Conservation (phyloP, 2,329 filamentous ascomycete species). For the Curvularia sp. region DNA sequence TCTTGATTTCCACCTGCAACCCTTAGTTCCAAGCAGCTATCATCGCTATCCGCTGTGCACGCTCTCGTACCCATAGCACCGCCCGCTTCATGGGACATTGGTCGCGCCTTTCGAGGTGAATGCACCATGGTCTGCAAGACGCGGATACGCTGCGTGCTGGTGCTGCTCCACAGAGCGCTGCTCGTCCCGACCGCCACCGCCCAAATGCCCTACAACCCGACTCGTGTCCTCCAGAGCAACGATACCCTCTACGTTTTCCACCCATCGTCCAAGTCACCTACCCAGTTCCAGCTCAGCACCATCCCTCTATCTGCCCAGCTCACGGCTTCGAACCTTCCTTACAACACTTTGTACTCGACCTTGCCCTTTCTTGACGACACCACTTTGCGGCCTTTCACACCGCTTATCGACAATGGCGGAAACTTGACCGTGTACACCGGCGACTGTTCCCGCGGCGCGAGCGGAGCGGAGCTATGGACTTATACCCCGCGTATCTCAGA, state of each 20-base stretch:
- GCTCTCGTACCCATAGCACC: slow-evolving; percentile 6
- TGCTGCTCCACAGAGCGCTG: not conserved
- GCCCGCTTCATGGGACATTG: slow-evolving; percentile 28
- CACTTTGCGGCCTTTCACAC: slow-evolving; percentile 67
- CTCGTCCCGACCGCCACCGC: slow-evolving; percentile 30
- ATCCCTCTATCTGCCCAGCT: slow-evolving; percentile 70
- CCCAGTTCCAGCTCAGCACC: slow-evolving; percentile 64
- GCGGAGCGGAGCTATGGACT: slow-evolving; percentile 69
- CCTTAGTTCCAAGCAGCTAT: slow-evolving; percentile 18
- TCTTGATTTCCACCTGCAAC: slow-evolving; percentile 22
- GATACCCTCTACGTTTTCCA: slow-evolving; percentile 74
- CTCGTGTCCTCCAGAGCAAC: slow-evolving; percentile 69
- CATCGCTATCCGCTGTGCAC: slow-evolving; percentile 13
- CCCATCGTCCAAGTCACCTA: slow-evolving; percentile 57
- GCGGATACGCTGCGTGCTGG: slow-evolving; percentile 4
- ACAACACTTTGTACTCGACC: slow-evolving; percentile 60
- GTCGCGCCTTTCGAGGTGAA: slow-evolving; percentile 31
- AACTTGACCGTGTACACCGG: slow-evolving; percentile 78
- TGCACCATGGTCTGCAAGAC: slow-evolving; percentile 11
- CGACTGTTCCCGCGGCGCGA: slow-evolving; percentile 66
- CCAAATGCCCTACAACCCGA: slow-evolving; percentile 77
- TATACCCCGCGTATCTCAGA: slow-evolving; percentile 61
- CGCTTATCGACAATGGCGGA: slow-evolving; percentile 71
- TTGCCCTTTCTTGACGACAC: slow-evolving; percentile 69
- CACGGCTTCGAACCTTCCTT: slow-evolving; percentile 53